phyloP scores from a whole-genome alignment of 164 flowering plant species.

The Protea cynaroides region DNA sequence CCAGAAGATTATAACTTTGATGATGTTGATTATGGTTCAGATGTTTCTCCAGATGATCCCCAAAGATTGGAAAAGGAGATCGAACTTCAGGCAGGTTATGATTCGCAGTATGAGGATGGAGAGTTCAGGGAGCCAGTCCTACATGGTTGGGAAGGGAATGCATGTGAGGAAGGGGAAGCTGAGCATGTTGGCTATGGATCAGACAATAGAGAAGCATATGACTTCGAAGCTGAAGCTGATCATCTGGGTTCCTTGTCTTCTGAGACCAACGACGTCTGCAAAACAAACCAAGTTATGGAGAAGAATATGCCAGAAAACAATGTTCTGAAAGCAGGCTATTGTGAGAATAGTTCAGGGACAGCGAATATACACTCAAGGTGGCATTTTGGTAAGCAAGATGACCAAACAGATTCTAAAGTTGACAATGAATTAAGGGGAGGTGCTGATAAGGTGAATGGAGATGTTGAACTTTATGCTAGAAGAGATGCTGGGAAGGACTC shows the following conservation, averaged over 20 bases:
- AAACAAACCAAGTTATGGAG: constrained; percentile 9
- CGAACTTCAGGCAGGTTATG: constrained; percentile 45
- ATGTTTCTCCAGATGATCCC: constrained; percentile 28
- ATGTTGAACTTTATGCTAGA: constrained; percentile 7
- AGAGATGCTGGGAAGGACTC: constrained; percentile 18
- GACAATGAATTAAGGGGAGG: constrained; percentile 14
- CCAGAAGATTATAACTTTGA: constrained; percentile 13
- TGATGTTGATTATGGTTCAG: constrained; percentile 23
- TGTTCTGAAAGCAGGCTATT: constrained; percentile 5
- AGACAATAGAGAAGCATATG: constrained; percentile 29
- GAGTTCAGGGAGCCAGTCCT: constrained; percentile 50
- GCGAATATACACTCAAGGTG: constrained; percentile 4
- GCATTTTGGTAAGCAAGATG: constrained; percentile 7
- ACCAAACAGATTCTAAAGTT: constrained; percentile 10
- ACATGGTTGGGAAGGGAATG: constrained; percentile 45
- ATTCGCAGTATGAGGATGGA: constrained; percentile 73
- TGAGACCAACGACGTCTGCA: constrained; percentile 12
- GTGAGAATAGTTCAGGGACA: constrained; percentile 7
- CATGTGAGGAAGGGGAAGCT: constrained; percentile 36
- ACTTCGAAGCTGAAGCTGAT: constrained; percentile 23
- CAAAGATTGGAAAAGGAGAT: constrained; percentile 12
- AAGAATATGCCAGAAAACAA: constrained; percentile 8
- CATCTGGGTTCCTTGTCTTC: constrained; percentile 10
- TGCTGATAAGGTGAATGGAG: constrained; percentile 7
- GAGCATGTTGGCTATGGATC: constrained; percentile 64